Conservation (phyloP, 2,329 filamentous ascomycete genomes). For the Pseudocercospora cruenta region DNA sequence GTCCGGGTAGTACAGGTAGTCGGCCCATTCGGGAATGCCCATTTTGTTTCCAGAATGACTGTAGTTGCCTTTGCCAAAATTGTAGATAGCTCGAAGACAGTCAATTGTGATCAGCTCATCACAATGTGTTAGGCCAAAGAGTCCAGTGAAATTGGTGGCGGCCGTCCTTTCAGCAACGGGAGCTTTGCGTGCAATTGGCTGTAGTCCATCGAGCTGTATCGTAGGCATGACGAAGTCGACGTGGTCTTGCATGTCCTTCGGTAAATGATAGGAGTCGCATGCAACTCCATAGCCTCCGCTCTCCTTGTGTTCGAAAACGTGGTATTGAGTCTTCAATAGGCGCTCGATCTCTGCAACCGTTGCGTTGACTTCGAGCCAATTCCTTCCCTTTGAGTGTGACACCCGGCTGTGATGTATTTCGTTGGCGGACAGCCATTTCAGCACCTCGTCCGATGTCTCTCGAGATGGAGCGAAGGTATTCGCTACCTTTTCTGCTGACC, state of each 20-base stretch:
- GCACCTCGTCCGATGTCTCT: constrained; percentile 30
- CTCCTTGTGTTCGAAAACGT: constrained; percentile 61
- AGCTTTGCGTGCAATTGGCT: constrained; percentile 22
- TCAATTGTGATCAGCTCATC: constrained; percentile 41
- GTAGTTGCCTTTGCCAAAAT: constrained; percentile 37
- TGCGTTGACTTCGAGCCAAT: constrained; percentile 52
- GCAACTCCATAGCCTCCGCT: constrained; percentile 45
- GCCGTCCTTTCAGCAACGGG: neutral
- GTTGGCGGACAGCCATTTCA: constrained; percentile 32
- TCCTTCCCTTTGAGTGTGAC: constrained; percentile 24
- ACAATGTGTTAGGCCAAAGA: constrained; percentile 19
- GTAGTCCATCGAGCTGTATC: constrained; percentile 48
- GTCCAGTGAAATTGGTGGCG: constrained; percentile 16
- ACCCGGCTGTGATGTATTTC: constrained; percentile 29
- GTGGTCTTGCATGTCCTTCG: constrained; percentile 51
- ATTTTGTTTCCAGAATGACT: constrained; percentile 45
- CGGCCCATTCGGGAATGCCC: constrained; percentile 50
- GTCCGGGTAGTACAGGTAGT: constrained; percentile 37
- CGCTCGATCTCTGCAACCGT: constrained; percentile 44
- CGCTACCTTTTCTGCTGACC: constrained; percentile 48
- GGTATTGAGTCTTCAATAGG: constrained; percentile 57
- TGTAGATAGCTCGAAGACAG: constrained; percentile 51
- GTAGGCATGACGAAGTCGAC: constrained; percentile 63
- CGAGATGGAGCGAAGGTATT: constrained; percentile 43
- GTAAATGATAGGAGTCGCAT: constrained; percentile 53